Conservation (phyloP, 2,329 filamentous ascomycete genomes). For the Aureobasidium sp. region DNA sequence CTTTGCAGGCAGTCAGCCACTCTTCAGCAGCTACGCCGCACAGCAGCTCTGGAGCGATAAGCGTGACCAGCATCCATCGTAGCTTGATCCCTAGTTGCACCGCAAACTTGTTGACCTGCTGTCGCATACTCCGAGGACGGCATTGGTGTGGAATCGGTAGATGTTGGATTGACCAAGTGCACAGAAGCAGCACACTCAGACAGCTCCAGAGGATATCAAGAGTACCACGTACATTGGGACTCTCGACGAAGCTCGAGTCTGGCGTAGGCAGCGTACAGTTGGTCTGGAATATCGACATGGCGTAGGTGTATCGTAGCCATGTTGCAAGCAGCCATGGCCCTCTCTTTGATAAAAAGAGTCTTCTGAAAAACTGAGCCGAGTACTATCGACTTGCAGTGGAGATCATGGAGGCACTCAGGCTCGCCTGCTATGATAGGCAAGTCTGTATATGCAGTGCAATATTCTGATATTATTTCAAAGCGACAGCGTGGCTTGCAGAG, state of each 20-base stretch:
- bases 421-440: neutral
- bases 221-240: conserved; percentile 5
- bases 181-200: conserved; percentile 6
- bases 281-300: neutral
- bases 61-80: neutral
- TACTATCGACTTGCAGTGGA: neutral
- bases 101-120: neutral
- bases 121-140: neutral
- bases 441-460: neutral
- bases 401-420: neutral
- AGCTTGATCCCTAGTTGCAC: neutral
- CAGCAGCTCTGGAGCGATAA: neutral
- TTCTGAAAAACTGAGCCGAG: neutral
- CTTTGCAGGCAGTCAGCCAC: neutral
- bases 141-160: neutral
- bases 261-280: neutral
- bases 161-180: conserved; percentile 13
- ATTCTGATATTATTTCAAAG: neutral
- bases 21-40: neutral
- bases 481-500: neutral
- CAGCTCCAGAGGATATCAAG: conserved; percentile 11
- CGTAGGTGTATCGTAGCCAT: neutral
- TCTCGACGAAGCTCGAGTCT: neutral
- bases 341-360: neutral
- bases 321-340: neutral